Evolutionary conservation across 116 monocot genomes (phyloP), one percentile per base, ranked within the genome.

Genomic region (Phalaenopsis hybrid): DNA sequence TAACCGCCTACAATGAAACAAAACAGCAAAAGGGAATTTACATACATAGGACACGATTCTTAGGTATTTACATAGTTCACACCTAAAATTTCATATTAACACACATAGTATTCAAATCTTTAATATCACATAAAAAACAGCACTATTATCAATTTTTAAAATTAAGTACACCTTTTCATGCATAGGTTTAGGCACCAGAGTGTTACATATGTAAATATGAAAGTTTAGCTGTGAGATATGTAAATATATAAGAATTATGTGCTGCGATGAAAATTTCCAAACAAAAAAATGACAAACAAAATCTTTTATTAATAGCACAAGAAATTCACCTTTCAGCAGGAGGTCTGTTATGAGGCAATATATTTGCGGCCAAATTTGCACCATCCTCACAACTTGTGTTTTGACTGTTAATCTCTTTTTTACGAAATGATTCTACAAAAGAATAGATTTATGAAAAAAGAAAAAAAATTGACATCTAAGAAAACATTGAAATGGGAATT

Each of bases 241-340:
- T 37, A 37, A 37, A 37, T 37, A 37, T 0, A 37, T 37, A 37
- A 1, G 37, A 37, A 1, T 37, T 37, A 1, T 37, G 37, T 37
- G 37, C 37, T 0, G 37, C 37, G 1, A 37, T 37, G 37, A 37
- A 37, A 37, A 37, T 37, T 37, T 37, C 37, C 37, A 37, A 37
- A 37, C 1, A 31, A 69, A 67, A 70, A 11, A 70, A 70, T 70
- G 70, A 33, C 20, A 70, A 12, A 12, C 7, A 9, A 70, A 59
- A 16, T 37, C 17, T 16, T 70, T 28, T 70, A 15, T 70, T 70
- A 70, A 70, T 70, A 33, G 11, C 33, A 33, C 70, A 37, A 34
- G 70, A 31, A 70, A 69, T 63, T 70, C 33, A 70, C 70, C 70
- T 70, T 70, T 70, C 37, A 69, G 70, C 28, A 70, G 10, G 11